phyloP scores from a whole-genome alignment of 345 rosid genomes.

The Sonneratia caseolaris region DNA sequence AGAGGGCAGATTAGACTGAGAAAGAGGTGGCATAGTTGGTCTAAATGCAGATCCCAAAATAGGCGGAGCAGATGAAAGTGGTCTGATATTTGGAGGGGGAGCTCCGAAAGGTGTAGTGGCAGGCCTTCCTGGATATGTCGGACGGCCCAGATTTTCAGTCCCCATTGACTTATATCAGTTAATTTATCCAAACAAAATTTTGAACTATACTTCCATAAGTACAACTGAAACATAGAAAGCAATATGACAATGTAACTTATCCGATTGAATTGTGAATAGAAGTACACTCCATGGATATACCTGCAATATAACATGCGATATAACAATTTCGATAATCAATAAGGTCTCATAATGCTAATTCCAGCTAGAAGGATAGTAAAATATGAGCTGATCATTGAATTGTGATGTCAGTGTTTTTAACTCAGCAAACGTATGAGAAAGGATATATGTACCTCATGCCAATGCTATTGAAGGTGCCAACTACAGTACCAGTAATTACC shows the following conservation, averaged over 20 bases:
- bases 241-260: neutral
- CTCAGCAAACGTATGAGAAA: neutral
- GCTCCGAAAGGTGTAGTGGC: slow-evolving; percentile 49
- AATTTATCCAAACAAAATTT: slow-evolving; percentile 4
- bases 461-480: neutral
- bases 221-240: slow-evolving; percentile 29
- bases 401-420: neutral
- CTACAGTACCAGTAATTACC: neutral
- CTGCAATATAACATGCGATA: too few species aligned
- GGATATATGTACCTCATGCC: neutral
- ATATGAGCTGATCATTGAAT: neutral
- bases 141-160: slow-evolving; percentile 57
- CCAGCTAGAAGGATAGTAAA: neutral
- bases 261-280: too few species aligned
- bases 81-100: slow-evolving; percentile 44
- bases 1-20: slow-evolving; percentile 33
- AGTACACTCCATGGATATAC: too few species aligned
- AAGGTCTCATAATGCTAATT: neutral
- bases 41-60: slow-evolving; percentile 40
- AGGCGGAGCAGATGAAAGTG: slow-evolving; percentile 50
- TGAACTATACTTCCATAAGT: slow-evolving; percentile 23
- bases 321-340: neutral
- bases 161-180: slow-evolving; percentile 34
- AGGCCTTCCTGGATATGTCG: slow-evolving; percentile 46
- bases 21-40: slow-evolving; percentile 33